These are phyloP conservation scores for Melanopsichium pennsylvanicum DNA, from an alignment of 1,284 basidiomycete genomes.

Conservation along the genomic window DNA sequence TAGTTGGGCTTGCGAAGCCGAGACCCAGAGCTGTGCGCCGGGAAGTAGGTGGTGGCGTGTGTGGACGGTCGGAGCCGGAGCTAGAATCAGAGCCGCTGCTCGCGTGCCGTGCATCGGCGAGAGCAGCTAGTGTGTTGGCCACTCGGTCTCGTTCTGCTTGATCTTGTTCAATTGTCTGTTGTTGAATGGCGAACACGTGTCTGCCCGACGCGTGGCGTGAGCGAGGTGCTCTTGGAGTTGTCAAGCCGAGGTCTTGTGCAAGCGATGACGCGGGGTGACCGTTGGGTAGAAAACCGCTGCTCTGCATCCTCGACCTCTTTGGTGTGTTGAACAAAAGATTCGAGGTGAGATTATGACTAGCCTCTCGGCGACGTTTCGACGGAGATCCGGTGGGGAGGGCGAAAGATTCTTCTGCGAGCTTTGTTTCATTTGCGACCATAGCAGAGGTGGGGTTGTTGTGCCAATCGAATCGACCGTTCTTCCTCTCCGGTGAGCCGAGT, in stretches of 20 bases:
- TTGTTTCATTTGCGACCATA: constrained; percentile 33
- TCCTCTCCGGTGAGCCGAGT: constrained; percentile 46
- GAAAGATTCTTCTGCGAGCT: constrained; percentile 20
- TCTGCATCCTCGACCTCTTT: constrained; percentile 21
- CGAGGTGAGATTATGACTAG: constrained; percentile 16
- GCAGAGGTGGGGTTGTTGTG: constrained; percentile 46
- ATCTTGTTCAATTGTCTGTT: not conserved
- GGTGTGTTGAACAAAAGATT: constrained; percentile 19
- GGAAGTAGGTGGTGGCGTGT: constrained; percentile 14
- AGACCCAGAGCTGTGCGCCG: no score
- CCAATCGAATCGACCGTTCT: constrained; percentile 42
- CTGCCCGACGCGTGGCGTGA: constrained; percentile 35
- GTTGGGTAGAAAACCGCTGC: constrained; percentile 44
- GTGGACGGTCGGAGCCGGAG: constrained; percentile 16
- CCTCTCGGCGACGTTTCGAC: constrained; percentile 27
- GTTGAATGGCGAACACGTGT: constrained; percentile 11
- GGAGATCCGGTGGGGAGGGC: constrained; percentile 32
- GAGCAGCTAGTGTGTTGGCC: constrained; percentile 29
- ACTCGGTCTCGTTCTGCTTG: constrained; percentile 38
- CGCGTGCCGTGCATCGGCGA: constrained; percentile 25
- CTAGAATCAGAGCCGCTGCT: constrained; percentile 26
- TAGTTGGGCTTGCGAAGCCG: constrained; percentile 8
- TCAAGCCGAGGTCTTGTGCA: constrained; percentile 49
- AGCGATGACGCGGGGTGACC: constrained; percentile 55
- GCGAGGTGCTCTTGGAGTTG: constrained; percentile 38